Evolutionary conservation across 768 basidiomycete species (phyloP).

Genomic region (Lactarius sanguifluus): DNA sequence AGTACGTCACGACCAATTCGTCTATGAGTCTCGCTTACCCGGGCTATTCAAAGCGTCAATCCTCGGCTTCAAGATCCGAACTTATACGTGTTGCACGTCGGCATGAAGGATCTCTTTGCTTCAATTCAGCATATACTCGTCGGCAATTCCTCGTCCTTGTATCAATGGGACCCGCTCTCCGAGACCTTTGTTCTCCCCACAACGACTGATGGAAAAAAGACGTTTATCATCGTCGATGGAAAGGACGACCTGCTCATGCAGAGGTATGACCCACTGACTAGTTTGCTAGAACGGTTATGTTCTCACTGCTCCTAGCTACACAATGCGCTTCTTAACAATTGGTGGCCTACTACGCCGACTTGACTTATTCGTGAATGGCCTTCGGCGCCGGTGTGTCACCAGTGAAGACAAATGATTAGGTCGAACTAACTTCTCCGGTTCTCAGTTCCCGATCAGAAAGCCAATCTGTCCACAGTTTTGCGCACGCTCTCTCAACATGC

Average conservation of each 20-base stretch:
- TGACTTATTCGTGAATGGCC: constrained; percentile 49
- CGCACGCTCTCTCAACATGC: constrained; percentile 33
- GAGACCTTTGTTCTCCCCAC: constrained; percentile 59
- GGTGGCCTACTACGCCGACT: constrained; percentile 68
- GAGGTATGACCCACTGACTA: constrained; percentile 44
- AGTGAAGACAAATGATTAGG: neutral
- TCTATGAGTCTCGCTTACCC: constrained; percentile 1
- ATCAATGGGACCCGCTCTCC: constrained; percentile 55
- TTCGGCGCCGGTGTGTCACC: constrained; percentile 51
- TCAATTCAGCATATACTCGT: constrained; percentile 58
- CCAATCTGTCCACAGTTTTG: constrained; percentile 34
- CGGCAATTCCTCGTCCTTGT: constrained; percentile 66
- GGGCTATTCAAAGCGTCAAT: constrained; percentile 43
- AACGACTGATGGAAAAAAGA: constrained; percentile 37
- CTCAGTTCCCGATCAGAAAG: constrained; percentile 20
- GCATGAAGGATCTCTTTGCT: constrained; percentile 48
- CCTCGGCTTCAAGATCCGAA: constrained; percentile 44
- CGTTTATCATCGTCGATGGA: constrained; percentile 51
- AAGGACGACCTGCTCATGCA: constrained; percentile 54
- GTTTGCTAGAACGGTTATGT: neutral
- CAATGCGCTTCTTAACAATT: constrained; percentile 62
- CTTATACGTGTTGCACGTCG: constrained; percentile 45
- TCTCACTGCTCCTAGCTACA: constrained; percentile 43
- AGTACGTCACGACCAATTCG: constrained; percentile 44
- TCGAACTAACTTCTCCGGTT: neutral